Base-by-base conservation (phyloP, 768 basidiomycete species). In the Paxillus involutus region DNA sequence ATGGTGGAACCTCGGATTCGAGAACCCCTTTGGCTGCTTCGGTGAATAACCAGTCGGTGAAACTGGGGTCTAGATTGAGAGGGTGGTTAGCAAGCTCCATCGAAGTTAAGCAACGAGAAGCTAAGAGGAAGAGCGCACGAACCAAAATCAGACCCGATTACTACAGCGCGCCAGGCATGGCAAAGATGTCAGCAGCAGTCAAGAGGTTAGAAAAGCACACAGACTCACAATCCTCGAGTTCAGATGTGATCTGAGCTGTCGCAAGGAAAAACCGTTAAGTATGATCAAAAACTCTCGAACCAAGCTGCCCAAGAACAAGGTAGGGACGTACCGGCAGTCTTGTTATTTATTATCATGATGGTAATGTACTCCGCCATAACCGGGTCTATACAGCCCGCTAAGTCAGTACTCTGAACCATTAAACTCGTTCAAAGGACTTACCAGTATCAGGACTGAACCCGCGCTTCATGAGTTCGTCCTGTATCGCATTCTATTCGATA, bases 281-380 rank as follows among this genome's bases (percentile, higher is more conserved):
- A 43, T 30, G 12, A 26, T 26, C 26, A 26, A 29, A 44, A 29
- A 21, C n/a, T 13, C 8, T 19, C 14, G 32, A 30, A 17, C 19
- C 29, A 30, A 30, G 33, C 36, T 47, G 17, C 35, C 24, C 21
- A n/a, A 17, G 17, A 32, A 8, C 9, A 6, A 9, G 32, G 29
- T n/a, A 36, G 11, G 26, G 42, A 73, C 85, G 33, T 61, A 87
- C 90, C 81, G 58, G 83, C 71, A 53, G 88, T 86, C 77, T 94
- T 95, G 71, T 90, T 89, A 67, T 95, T 95, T 59, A 94, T 93
- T 44, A 95, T 82, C 93, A 95, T 94, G 55, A 95, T 95, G 17
- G 90, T 92, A 53, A 94, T 92, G 64, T 93, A 95, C 71, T 95
- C 93, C 3, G 92, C 91, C 91, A 94, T 93, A 61, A 93, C 90